Base-by-base conservation (phyloP, 1,139 yeast species). In the Suhomyces choctaworum region DNA sequence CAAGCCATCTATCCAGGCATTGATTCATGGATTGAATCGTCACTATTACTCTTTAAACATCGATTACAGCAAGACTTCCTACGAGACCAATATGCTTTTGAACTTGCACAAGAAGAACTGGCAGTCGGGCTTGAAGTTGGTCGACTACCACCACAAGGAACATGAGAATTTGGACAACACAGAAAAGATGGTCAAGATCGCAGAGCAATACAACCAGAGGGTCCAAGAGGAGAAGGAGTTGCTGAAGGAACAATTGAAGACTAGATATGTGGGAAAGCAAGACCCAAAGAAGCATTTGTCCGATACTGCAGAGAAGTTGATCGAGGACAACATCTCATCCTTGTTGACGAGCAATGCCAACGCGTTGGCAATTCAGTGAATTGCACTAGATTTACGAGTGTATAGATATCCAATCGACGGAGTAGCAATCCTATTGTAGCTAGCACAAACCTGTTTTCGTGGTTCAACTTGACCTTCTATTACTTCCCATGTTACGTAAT, bases 201-300 rank as follows among this genome's bases (percentile, higher is more conserved):
- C 98, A 10, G 84, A 84, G 51, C 85, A 82, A 52, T 94, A 94
- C 60, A 89, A 92, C 32, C 83, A 82, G 56, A 77, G 97, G 57
- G 94, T 94, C 32, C 84, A 82, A 51, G 98, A 94, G 63, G 98
- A 94, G 59, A 83, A 84, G 56, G 96, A 88, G 49, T 70, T 92
- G 50, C 70, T 81, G 38, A 95, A 87, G 52, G 97, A 88, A 27
- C 95, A 87, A 59, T 76, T 90, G 52, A 88, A 88, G 62, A 92
- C 97, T 7, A 80, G 98, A 58, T 94, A 90, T 55, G 97, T 94
- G 21, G 99, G 99, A 50, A 90, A 89, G 59, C 97, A 92, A 63
- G 98, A 94, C 62, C 99, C 98, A 32, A 94, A 94, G 78, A 92
- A 92, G 67, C 99, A 94, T 67, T 73, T 94, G 54, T 78, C 85